Evolutionary conservation across 2,329 filamentous ascomycete species (phyloP).

Genomic region (Phymatotrichopsis omnivora): DNA sequence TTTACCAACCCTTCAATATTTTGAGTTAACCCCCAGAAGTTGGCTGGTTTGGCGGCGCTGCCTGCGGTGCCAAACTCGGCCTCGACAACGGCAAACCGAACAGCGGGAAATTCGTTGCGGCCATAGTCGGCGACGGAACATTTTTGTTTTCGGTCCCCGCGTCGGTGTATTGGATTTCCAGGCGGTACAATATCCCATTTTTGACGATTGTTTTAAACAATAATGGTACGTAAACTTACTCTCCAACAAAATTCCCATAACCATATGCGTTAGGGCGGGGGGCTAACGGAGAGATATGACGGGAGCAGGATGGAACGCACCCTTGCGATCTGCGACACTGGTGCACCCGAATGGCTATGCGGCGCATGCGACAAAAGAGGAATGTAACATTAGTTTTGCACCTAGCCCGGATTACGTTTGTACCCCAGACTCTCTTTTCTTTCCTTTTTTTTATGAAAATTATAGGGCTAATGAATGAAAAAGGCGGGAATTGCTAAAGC

Average conservation of each 20-base stretch:
- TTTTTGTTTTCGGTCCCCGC: conserved; percentile 47
- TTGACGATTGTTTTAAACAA: conserved; percentile 49
- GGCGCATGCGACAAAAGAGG: conserved; percentile 48
- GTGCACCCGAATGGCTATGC: conserved; percentile 50
- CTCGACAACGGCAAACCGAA: conserved; percentile 35
- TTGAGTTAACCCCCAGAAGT: conserved; percentile 28
- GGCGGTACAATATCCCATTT: conserved; percentile 46
- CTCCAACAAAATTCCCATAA: no score
- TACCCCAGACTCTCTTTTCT: not conserved
- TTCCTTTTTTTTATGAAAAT: not conserved
- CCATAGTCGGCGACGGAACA: conserved; percentile 49
- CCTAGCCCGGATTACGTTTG: conserved; percentile 46
- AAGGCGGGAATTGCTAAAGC: conserved; percentile 49
- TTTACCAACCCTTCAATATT: conserved; percentile 8
- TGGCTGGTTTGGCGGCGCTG: conserved; percentile 46
- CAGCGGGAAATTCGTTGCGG: conserved; percentile 44
- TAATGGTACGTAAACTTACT: no score
- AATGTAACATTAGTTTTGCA: conserved; percentile 52
- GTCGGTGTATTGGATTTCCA: conserved; percentile 48
- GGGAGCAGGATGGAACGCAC: conserved; percentile 55
- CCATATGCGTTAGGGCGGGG: no score
- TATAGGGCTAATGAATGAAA: conserved; percentile 2
- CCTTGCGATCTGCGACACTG: conserved; percentile 46
- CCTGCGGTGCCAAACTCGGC: conserved; percentile 43
- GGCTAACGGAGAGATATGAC: no score